Base-by-base conservation (phyloP, 257 asterid species). In the Voacanga thouarsii region DNA sequence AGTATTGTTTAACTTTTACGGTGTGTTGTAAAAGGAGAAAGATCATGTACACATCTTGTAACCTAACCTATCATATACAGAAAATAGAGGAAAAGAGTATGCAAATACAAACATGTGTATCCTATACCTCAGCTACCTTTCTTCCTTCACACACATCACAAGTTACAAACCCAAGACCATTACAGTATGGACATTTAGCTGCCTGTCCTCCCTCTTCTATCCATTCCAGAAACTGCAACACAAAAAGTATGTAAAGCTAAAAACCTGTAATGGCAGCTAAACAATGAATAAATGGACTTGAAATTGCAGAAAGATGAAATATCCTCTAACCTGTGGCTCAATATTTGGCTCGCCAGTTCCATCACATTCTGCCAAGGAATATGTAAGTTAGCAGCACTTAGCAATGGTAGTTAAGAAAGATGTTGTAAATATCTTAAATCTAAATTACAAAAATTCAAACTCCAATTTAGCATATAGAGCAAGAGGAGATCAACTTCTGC, bases 341-440 rank as follows among this genome's bases (percentile, higher is more conserved):
- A 95, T 77, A 72, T 96, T 96, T 65, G 98, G 98, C 88, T 96
- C 99, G 43, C 99, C 98, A 71, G 94, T 91, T 76, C 99, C 99
- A 76, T 95, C 98, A 80, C 99, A 95, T 83, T 95, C 99, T 95
- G 92, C 86, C 84, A 45, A 72, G 75, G 63, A 1, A 73, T 76
- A 44, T 68, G 45, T 43, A 55, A 28, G 72, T 83, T 65, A 78
- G 82, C 47, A 24, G 41, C 53, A 51, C 39, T 49, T 41, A 61
- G 80, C 28, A 12, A 33, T 44, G 19, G 26, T 24, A 16, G 65
- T 56, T 55, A 33, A 68, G 28, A 18, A 56, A 24, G 30, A 16
- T 67, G 70, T 3, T 11, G 39, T 33, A 26, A 26, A 30, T 4
- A n/a, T 12, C 23, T 11, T 16, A 51, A 47, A 43, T 12, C 71